These are phyloP conservation scores for Quercus glauca DNA, from an alignment of 306 rosid genomes.

Conservation along the genomic window DNA sequence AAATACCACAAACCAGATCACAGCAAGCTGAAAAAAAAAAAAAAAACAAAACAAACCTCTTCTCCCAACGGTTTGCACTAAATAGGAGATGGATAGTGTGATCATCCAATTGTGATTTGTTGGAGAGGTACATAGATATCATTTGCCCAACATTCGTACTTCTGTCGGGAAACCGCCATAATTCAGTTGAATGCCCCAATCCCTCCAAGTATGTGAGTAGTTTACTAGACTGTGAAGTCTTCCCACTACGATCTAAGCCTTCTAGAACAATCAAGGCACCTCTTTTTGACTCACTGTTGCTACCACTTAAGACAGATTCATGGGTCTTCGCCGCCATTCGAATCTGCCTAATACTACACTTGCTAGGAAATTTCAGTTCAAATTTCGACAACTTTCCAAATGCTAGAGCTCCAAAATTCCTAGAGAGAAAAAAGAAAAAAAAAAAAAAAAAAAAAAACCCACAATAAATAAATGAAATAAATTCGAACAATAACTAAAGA, in stretches of 20 bases:
- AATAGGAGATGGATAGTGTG: slow-evolving; percentile 85
- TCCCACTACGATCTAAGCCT: slow-evolving; percentile 92
- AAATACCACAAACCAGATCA: background rate
- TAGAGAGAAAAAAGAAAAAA: too few relatives aligned
- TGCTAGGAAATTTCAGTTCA: too few relatives aligned
- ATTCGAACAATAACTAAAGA: too few relatives aligned
- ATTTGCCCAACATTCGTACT: slow-evolving; percentile 76
- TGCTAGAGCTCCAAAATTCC: too few relatives aligned
- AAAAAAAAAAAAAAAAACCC: too few relatives aligned
- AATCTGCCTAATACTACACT: too few relatives aligned
- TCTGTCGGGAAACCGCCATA: slow-evolving; percentile 93
- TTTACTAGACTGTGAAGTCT: slow-evolving; percentile 65
- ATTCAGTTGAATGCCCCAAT: slow-evolving; percentile 59
- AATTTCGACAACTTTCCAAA: too few relatives aligned
- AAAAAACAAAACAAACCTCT: slow-evolving; percentile 49
- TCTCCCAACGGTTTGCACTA: slow-evolving; percentile 98
- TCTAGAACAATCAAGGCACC: slow-evolving; percentile 72
- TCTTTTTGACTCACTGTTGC: too few relatives aligned
- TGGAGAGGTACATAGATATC: slow-evolving; percentile 85
- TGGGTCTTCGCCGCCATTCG: too few relatives aligned
- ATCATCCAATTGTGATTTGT: slow-evolving; percentile 82
- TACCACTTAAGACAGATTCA: too few relatives aligned
- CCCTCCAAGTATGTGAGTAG: slow-evolving; percentile 63
- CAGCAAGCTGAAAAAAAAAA: background rate
- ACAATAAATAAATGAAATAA: too few relatives aligned